phyloP scores from a whole-genome alignment of 2,329 filamentous ascomycete species.

The Talaromyces albobiverticillius region DNA sequence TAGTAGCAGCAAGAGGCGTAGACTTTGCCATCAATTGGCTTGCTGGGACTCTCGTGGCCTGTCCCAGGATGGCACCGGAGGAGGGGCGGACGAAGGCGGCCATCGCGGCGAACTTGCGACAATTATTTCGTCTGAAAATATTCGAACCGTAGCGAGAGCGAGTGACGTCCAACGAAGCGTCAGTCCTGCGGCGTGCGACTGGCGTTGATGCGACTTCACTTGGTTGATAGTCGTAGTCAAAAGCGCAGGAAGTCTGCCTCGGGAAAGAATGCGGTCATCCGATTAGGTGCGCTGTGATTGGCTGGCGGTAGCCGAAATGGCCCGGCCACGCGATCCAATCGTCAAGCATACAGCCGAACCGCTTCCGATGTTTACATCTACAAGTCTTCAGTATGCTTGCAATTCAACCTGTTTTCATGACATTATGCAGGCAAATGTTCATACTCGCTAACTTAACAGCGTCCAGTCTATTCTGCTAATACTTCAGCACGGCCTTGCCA shows the following conservation, averaged over 20 bases:
- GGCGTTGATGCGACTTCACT: not conserved
- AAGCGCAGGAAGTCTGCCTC: conserved; percentile 28
- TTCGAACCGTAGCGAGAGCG: not conserved
- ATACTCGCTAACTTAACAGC: no score
- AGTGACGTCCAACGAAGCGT: conserved; percentile 2
- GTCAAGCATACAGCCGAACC: conserved; percentile 14
- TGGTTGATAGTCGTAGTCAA: not conserved
- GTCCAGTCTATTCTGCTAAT: no score
- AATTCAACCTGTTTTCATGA: no score
- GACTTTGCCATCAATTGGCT: conserved; percentile 19
- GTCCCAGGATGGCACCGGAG: conserved; percentile 34
- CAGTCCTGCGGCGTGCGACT: not conserved
- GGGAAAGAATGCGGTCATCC: conserved; percentile 41
- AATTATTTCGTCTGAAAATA: not conserved
- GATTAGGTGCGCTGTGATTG: conserved; percentile 36
- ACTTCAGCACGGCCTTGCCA: conserved; percentile 77
- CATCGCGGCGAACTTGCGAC: conserved; percentile 24
- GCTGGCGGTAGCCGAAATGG: conserved; percentile 37
- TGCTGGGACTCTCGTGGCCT: conserved; percentile 31
- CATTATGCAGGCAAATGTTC: no score
- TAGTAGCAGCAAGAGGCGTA: conserved; percentile 17
- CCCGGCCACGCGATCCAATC: conserved; percentile 26
- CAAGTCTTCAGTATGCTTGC: no score
- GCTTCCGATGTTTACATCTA: not conserved
- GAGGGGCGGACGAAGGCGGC: conserved; percentile 41